phyloP scores from a whole-genome alignment of 2,329 filamentous ascomycete species.

The Corynespora cassiicola region DNA sequence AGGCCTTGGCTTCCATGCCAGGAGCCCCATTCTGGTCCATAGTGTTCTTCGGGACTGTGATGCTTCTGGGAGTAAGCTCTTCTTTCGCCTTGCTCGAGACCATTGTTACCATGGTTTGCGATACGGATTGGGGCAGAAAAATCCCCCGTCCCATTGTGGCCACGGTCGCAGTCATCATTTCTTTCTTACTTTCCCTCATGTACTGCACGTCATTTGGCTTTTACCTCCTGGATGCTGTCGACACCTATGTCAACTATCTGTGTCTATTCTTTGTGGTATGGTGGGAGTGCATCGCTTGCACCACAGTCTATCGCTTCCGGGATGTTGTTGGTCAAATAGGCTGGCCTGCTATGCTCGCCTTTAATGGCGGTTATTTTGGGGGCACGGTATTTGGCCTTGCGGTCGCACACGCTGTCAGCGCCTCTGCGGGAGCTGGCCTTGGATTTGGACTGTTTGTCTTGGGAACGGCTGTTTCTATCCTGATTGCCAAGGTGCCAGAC shows the following conservation, averaged over 20 bases:
- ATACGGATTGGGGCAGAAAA: constrained; percentile 49
- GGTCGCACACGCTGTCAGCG: constrained; percentile 51
- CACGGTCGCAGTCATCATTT: constrained; percentile 52
- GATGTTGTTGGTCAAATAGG: constrained; percentile 53
- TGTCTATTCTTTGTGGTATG: constrained; percentile 60
- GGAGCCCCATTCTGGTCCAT: constrained; percentile 62
- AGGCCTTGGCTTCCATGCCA: constrained; percentile 60
- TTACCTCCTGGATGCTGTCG: constrained; percentile 59
- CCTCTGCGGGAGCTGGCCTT: constrained; percentile 53
- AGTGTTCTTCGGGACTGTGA: constrained; percentile 61
- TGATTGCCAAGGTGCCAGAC: constrained; percentile 51
- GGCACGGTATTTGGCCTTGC: constrained; percentile 57
- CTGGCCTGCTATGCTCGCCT: constrained; percentile 46
- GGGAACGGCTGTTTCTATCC: constrained; percentile 42
- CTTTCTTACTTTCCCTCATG: constrained; percentile 59
- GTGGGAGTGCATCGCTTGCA: constrained; percentile 57
- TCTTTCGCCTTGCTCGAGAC: constrained; percentile 64
- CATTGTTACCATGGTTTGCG: constrained; percentile 58
- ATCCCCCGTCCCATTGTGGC: constrained; percentile 53
- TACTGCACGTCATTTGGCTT: constrained; percentile 63
- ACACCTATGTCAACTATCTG: constrained; percentile 61
- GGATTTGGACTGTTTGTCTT: constrained; percentile 58
- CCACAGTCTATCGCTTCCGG: constrained; percentile 57
- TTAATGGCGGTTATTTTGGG: constrained; percentile 58
- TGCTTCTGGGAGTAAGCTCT: constrained; percentile 61